Percentiles rank a stretch among this genome's conserved stretches.
Conservation (phyloP, 2,329 filamentous ascomycete species). For the Alternaria panax region DNA sequence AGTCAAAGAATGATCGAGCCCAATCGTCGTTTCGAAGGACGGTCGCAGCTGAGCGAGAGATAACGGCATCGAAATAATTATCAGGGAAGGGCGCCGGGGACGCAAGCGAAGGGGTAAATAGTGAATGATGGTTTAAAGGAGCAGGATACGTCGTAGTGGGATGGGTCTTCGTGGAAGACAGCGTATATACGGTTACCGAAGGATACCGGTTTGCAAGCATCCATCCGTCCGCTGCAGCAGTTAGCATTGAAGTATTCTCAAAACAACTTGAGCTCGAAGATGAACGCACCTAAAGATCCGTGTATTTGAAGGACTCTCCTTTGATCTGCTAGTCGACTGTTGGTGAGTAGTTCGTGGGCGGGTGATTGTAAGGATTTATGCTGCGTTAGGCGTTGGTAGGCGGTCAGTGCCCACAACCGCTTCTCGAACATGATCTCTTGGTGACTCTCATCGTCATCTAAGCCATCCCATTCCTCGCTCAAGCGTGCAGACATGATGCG, state of each 20-base stretch:
- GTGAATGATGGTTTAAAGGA: constrained; percentile 38
- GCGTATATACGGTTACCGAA: constrained; percentile 33
- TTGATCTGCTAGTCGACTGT: constrained; percentile 31
- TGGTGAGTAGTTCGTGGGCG: constrained; percentile 32
- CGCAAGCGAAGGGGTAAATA: constrained; percentile 33
- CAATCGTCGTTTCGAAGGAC: constrained; percentile 37
- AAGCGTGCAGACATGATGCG: constrained; percentile 36
- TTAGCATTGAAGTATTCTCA: constrained; percentile 6
- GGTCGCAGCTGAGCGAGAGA: constrained; percentile 35
- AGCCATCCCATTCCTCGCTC: constrained; percentile 39
- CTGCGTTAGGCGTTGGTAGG: constrained; percentile 37
- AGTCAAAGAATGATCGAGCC: constrained; percentile 39
- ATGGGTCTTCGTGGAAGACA: constrained; percentile 30
- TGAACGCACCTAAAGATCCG: constrained; percentile 31
- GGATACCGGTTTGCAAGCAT: constrained; percentile 37
- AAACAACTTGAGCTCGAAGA: background rate
- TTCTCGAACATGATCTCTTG: constrained; percentile 39
- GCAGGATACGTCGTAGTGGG: constrained; percentile 33
- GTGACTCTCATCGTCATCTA: constrained; percentile 36
- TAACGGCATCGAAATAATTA: constrained; percentile 35
- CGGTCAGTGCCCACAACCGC: constrained; percentile 37
- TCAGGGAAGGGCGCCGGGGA: constrained; percentile 35
- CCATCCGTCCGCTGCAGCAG: constrained; percentile 33
- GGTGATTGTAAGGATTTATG: constrained; percentile 38
- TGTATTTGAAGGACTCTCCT: constrained; percentile 34